A percentile compares a stretch with the other conserved stretches of the same genome.
Conservation (phyloP, 208 protist species). For the Phytomonas sp. region DNA sequence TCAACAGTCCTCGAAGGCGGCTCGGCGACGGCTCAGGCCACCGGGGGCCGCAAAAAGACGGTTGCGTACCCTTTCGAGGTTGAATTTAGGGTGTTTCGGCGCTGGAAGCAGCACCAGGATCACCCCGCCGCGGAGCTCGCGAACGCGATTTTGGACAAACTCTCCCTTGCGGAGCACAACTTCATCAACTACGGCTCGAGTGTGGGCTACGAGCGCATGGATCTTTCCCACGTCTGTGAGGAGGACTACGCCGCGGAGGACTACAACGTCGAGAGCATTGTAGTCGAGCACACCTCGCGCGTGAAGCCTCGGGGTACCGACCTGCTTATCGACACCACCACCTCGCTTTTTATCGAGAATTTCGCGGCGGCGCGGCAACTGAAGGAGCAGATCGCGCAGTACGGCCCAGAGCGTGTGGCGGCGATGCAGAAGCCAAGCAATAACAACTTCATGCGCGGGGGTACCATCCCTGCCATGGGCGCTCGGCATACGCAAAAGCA, state of each 20-base stretch:
- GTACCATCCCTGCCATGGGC: slow-evolving; percentile 1
- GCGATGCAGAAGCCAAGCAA: slow-evolving; percentile 43
- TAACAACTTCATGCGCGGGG: slow-evolving; percentile 47
- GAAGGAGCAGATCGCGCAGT: slow-evolving; percentile 44
- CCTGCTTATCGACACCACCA: slow-evolving; percentile 73
- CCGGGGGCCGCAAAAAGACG: slow-evolving; percentile 59
- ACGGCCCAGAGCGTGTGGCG: slow-evolving; percentile 33
- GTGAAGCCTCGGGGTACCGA: slow-evolving; percentile 57
- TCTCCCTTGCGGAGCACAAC: slow-evolving; percentile 74
- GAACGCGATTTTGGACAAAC: slow-evolving; percentile 73
- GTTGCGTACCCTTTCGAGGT: slow-evolving; percentile 83
- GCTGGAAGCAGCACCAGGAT: slow-evolving; percentile 70
- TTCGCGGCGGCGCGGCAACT: slow-evolving; percentile 74
- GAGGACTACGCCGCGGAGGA: slow-evolving; percentile 72
- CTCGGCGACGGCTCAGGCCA: slow-evolving; percentile 15
- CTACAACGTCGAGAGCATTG: slow-evolving; percentile 80
- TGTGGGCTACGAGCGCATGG: slow-evolving; percentile 71
- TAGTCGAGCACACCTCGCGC: slow-evolving; percentile 76
- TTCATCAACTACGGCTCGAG: slow-evolving; percentile 68
- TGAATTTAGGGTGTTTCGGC: slow-evolving; percentile 67
- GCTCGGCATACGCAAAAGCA: background rate
- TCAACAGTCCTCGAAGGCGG: slow-evolving; percentile 9
- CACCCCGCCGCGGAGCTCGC: slow-evolving; percentile 62
- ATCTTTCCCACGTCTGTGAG: slow-evolving; percentile 74
- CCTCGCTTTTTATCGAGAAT: slow-evolving; percentile 82